Conservation (phyloP, 345 rosid genomes). For the Melaleuca quinquenervia region DNA sequence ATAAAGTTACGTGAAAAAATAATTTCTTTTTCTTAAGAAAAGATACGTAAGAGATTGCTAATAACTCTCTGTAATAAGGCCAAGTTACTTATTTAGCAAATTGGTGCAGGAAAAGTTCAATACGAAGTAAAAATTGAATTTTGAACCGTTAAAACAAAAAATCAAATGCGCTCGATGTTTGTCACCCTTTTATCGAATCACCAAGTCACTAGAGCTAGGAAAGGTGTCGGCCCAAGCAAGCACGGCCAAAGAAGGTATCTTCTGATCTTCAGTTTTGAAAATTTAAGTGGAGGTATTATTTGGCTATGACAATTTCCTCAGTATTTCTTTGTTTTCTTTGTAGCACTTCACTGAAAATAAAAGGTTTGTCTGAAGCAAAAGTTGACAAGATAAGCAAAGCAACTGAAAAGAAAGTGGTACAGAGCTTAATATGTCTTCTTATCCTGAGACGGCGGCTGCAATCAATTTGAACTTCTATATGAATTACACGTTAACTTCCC, state of each 20-base stretch:
- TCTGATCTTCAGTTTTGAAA: background rate
- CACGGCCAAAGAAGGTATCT: conserved; percentile 31
- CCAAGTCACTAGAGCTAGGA: background rate
- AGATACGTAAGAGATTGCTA: background rate
- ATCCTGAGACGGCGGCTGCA: background rate
- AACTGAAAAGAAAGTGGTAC: conserved; percentile 42
- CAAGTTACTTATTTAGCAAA: background rate
- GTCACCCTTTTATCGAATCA: background rate
- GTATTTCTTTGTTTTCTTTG: background rate
- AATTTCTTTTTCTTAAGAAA: too few relatives aligned
- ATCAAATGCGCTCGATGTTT: background rate
- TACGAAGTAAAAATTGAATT: background rate
- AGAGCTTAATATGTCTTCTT: conserved; percentile 9
- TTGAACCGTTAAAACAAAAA: background rate
- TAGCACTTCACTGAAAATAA: conserved; percentile 87
- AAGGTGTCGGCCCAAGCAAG: too few relatives aligned
- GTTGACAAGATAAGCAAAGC: conserved; percentile 98
- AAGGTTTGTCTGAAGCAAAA: conserved; percentile 94
- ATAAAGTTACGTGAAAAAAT: background rate
- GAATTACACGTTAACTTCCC: background rate
- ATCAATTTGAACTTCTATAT: background rate
- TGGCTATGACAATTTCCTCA: background rate
- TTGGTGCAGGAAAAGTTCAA: background rate
- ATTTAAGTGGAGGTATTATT: background rate
- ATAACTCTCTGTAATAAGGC: background rate